phyloP scores from a whole-genome alignment of 805 yeast species.

The Wickerhamomyces silvicola region DNA sequence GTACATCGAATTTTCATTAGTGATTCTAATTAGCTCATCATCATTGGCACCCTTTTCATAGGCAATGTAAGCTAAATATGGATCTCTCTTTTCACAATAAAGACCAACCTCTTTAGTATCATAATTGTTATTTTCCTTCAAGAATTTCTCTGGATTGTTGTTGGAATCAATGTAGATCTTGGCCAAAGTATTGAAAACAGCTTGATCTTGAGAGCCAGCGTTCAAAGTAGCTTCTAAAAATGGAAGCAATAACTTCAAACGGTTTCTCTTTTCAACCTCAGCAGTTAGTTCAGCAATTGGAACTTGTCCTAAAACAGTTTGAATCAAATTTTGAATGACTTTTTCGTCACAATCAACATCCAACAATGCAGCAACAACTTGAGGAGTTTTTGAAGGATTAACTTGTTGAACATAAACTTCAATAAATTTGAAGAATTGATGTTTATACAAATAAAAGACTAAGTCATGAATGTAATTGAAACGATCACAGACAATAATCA shows the following conservation, averaged over 20 bases:
- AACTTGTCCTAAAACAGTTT: slow-evolving; percentile 88
- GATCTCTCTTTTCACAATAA: slow-evolving; percentile 98
- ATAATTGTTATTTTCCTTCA: slow-evolving; percentile 83
- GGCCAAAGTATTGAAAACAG: slow-evolving; percentile 90
- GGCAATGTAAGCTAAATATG: slow-evolving; percentile 94
- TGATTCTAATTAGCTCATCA: slow-evolving; percentile 80
- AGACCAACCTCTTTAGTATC: slow-evolving; percentile 95
- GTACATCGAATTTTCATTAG: slow-evolving; percentile 97
- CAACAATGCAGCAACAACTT: slow-evolving; percentile 90
- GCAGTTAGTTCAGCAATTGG: slow-evolving; percentile 84
- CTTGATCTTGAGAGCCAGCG: slow-evolving; percentile 82
- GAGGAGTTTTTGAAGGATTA: slow-evolving; percentile 92
- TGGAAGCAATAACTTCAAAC: slow-evolving; percentile 86
- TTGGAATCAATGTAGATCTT: slow-evolving; percentile 97
- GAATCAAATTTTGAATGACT: slow-evolving; percentile 72
- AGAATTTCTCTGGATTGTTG: slow-evolving; percentile 94
- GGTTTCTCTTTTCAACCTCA: slow-evolving; percentile 95
- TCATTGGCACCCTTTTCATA: slow-evolving; percentile 94
- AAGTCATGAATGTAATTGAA: slow-evolving; percentile 88
- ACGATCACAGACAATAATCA: slow-evolving; percentile 94
- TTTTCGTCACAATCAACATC: slow-evolving; percentile 97
- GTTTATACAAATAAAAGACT: slow-evolving; percentile 88
- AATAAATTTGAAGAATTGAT: slow-evolving; percentile 91
- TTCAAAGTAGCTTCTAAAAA: slow-evolving; percentile 84
- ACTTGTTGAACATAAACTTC: slow-evolving; percentile 98